phyloP scores from a whole-genome alignment of 495 filamentous ascomycete genomes.

The Aspergillus coremiiformis region DNA sequence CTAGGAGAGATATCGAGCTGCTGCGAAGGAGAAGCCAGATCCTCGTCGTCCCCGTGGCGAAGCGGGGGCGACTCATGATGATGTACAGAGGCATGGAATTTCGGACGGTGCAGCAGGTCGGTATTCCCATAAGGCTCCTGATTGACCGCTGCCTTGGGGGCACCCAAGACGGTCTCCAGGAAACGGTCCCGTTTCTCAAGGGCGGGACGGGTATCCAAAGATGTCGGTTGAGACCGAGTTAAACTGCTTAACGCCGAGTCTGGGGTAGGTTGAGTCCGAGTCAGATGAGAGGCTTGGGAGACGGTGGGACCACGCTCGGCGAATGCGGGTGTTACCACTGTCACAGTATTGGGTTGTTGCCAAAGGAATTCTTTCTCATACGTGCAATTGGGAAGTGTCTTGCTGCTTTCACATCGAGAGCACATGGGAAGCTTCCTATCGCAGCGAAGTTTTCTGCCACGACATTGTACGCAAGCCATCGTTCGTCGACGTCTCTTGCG shows the following conservation, averaged over 20 bases:
- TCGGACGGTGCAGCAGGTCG: conserved; percentile 27
- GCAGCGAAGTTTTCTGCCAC: conserved; percentile 63
- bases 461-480: conserved; percentile 46
- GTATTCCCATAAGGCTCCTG: conserved; percentile 33
- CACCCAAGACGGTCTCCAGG: conserved; percentile 39
- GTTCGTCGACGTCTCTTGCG: conserved; percentile 38
- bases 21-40: conserved; percentile 27
- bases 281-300: conserved; percentile 10
- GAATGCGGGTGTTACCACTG: conserved; percentile 25
- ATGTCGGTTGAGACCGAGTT: conserved; percentile 25
- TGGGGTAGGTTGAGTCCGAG: conserved; percentile 28
- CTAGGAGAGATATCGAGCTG: conserved; percentile 34
- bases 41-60: conserved; percentile 13
- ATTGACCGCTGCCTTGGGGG: conserved; percentile 34
- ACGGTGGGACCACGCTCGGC: conserved; percentile 23
- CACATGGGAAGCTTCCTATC: conserved; percentile 58
- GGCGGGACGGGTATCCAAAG: conserved; percentile 6
- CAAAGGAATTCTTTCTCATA: conserved; percentile 45
- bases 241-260: conserved; percentile 30
- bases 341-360: conserved; percentile 40
- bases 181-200: conserved; percentile 32
- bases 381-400: conserved; percentile 32
- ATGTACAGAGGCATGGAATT: conserved; percentile 7
- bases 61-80: conserved; percentile 3
- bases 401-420: conserved; percentile 53